These are phyloP conservation scores for Cryptococcus maquisensis DNA, from an alignment of 1,284 basidiomycete species.

Conservation along the genomic window DNA sequence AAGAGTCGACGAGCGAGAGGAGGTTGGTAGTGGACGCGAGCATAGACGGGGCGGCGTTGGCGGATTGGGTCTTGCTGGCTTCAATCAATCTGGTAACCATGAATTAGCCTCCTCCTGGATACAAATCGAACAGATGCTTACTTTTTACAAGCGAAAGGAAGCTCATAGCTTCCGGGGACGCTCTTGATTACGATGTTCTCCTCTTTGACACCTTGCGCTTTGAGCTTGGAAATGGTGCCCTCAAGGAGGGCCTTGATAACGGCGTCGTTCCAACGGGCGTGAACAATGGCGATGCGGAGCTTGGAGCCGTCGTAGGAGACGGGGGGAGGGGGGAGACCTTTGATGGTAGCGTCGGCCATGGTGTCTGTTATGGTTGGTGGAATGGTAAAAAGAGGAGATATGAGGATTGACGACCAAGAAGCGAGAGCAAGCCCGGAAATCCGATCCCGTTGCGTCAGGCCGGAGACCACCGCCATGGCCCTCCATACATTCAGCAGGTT, in stretches of 20 bases:
- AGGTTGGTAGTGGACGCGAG: constrained; percentile 43
- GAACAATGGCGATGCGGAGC: constrained; percentile 81
- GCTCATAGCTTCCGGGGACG: constrained; percentile 89
- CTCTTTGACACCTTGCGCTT: constrained; percentile 78
- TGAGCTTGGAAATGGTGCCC: constrained; percentile 72
- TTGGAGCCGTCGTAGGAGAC: constrained; percentile 68
- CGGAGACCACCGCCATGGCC: too few relatives aligned
- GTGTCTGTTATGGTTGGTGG: neutral
- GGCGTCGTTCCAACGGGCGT: constrained; percentile 85
- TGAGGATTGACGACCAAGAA: too few relatives aligned
- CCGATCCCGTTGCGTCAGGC: too few relatives aligned
- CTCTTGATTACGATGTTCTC: constrained; percentile 85
- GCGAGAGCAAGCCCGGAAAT: too few relatives aligned
- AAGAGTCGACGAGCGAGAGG: constrained; percentile 67
- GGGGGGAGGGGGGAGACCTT: constrained; percentile 65
- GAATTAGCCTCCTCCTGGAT: neutral
- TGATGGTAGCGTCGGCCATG: constrained; percentile 56
- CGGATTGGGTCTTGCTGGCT: constrained; percentile 43
- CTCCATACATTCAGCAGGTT: too few relatives aligned
- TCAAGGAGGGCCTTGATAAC: constrained; percentile 78
- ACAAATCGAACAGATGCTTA: constrained; percentile 15
- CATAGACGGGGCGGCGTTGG: constrained; percentile 45
- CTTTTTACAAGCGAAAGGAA: constrained; percentile 83
- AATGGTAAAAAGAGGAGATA: too few relatives aligned
- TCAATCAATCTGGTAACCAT: constrained; percentile 23